phyloP scores from a whole-genome alignment of 352 stramenopile genomes.

The Globisporangium canariense region DNA sequence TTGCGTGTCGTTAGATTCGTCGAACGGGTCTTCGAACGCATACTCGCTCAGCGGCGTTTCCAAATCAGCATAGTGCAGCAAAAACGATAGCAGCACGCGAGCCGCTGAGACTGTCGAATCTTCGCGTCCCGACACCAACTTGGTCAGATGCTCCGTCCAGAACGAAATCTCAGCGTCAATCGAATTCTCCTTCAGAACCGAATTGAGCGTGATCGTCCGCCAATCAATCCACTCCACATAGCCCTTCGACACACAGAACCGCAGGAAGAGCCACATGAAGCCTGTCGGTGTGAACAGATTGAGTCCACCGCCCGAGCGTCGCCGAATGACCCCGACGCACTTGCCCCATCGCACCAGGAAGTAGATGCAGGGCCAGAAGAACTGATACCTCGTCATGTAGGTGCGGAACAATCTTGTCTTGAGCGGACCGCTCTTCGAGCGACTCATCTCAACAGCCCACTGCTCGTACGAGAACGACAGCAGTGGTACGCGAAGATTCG shows the following conservation, averaged over 20 bases:
- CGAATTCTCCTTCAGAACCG: conserved; percentile 36
- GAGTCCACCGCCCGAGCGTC: conserved; percentile 40
- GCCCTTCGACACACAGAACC: conserved; percentile 51
- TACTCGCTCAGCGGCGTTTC: conserved; percentile 41
- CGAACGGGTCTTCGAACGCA: conserved; percentile 57
- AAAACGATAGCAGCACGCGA: conserved; percentile 56
- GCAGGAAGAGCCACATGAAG: conserved; percentile 74
- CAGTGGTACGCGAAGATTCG: conserved; percentile 55
- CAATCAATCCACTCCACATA: conserved; percentile 44
- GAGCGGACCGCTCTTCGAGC: conserved; percentile 46
- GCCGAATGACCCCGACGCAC: conserved; percentile 58
- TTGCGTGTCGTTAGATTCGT: conserved; percentile 63
- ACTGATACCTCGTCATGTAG: conserved; percentile 63
- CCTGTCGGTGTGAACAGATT: conserved; percentile 61
- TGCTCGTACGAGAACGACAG: conserved; percentile 59
- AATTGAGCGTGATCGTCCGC: conserved; percentile 27
- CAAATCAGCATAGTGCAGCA: conserved; percentile 52
- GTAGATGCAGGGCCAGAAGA: conserved; percentile 74
- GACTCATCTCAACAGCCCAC: conserved; percentile 69
- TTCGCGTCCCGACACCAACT: conserved; percentile 25
- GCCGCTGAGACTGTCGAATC: conserved; percentile 32
- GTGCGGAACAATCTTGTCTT: conserved; percentile 69
- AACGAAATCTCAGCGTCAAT: conserved; percentile 63
- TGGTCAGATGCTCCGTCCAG: conserved; percentile 51
- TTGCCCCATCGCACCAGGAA: conserved; percentile 79